phyloP scores from a whole-genome alignment of 208 protist species.

The Trypanosoma platydactyli region DNA sequence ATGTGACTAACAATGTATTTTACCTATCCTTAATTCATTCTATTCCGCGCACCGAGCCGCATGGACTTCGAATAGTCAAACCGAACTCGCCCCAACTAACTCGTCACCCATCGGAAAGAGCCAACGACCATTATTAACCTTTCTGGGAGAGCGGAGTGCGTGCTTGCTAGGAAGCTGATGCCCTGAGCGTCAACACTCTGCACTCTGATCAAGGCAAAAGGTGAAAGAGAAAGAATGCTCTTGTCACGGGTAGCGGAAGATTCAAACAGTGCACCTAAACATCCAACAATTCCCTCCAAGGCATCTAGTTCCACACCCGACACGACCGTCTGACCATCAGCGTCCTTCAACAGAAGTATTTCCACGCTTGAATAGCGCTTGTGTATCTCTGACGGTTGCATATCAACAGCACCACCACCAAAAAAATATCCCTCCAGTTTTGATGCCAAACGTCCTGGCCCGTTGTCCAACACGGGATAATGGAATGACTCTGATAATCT shows the following conservation, averaged over 20 bases:
- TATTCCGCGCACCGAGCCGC: too few relatives aligned
- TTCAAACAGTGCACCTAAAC: conserved; percentile 70
- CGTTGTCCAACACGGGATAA: conserved; percentile 27
- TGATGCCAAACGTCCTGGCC: conserved; percentile 34
- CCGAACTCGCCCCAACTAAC: conserved; percentile 18
- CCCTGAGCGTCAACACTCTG: conserved; percentile 67
- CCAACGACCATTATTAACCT: conserved; percentile 70
- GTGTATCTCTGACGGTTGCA: conserved; percentile 66
- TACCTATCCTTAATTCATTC: too few relatives aligned
- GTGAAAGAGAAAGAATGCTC: conserved; percentile 49
- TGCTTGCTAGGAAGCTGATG: conserved; percentile 76
- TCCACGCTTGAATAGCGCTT: conserved; percentile 66
- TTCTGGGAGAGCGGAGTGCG: conserved; percentile 76
- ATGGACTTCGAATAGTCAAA: too few relatives aligned
- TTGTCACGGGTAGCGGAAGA: conserved; percentile 31
- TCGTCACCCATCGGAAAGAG: conserved; percentile 75
- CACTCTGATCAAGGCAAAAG: conserved; percentile 60
- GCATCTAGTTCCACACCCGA: conserved; percentile 50
- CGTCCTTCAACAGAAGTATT: conserved; percentile 68
- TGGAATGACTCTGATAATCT: conserved; percentile 57
- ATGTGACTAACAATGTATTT: not conserved
- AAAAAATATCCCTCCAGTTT: conserved; percentile 71
- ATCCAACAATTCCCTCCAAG: conserved; percentile 71
- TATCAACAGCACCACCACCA: conserved; percentile 51
- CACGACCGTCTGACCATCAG: conserved; percentile 49